Percentiles rank a stretch among this genome's conserved stretches.
phyloP scores from a whole-genome alignment of 306 rosid genomes.

The Clitoria ternatea region DNA sequence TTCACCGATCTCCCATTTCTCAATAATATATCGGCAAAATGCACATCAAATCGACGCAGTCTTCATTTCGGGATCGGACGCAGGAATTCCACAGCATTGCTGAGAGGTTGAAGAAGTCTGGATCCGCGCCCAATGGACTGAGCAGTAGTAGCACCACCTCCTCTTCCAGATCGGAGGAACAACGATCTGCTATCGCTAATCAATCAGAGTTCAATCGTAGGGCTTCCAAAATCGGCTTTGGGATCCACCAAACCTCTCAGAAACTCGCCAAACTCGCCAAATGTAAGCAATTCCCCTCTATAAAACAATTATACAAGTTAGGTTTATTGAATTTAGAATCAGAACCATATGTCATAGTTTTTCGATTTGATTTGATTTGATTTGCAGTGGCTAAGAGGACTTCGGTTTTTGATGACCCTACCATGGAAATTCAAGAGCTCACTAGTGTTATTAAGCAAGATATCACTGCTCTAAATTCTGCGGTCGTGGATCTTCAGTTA shows the following conservation, averaged over 20 bases:
- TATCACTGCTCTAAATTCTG: slow-evolving; percentile 88
- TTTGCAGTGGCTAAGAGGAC: slow-evolving; percentile 91
- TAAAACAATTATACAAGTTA: too few species aligned
- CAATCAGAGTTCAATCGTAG: slow-evolving; percentile 82
- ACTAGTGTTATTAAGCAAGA: slow-evolving; percentile 91
- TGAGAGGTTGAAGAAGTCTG: slow-evolving; percentile 74
- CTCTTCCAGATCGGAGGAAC: slow-evolving; percentile 64
- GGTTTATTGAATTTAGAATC: too few species aligned
- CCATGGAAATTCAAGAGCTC: slow-evolving; percentile 89
- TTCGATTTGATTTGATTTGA: neutral
- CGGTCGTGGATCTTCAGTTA: slow-evolving; percentile 90
- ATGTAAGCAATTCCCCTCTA: too few species aligned
- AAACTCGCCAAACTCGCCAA: slow-evolving; percentile 88
- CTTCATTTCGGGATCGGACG: slow-evolving; percentile 83
- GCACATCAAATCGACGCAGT: slow-evolving; percentile 64
- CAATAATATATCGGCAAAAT: neutral
- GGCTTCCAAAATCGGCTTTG: slow-evolving; percentile 87
- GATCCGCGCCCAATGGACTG: slow-evolving; percentile 48
- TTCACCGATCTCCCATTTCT: slow-evolving; percentile 39
- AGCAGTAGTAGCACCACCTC: neutral
- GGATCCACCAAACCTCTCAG: slow-evolving; percentile 92
- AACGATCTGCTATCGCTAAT: slow-evolving; percentile 55
- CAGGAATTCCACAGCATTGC: slow-evolving; percentile 68
- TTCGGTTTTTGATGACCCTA: slow-evolving; percentile 87
- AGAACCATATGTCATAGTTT: too few species aligned